Evolutionary conservation across 176 grass and related monocot genomes (phyloP).

Genomic region (Paspalum vaginatum): DNA sequence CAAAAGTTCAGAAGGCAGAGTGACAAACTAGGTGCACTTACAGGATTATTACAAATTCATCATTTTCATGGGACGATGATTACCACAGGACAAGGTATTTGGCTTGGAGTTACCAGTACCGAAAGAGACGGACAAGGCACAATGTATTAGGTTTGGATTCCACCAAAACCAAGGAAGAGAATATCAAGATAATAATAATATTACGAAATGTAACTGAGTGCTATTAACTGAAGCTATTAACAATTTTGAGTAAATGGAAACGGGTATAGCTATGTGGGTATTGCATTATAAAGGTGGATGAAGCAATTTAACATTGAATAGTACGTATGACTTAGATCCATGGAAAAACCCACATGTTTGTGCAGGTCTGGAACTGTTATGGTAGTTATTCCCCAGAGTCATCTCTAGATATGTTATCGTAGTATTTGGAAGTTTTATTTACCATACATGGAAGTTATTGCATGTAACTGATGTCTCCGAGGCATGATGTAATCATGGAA

Average conservation of each 20-base stretch:
- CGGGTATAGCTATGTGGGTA: neutral
- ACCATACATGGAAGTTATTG: neutral
- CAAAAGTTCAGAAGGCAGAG: neutral
- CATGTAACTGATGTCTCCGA: neutral
- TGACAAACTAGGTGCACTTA: neutral
- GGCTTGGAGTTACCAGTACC: neutral
- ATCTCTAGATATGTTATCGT: neutral
- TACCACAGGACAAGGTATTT: too few species aligned
- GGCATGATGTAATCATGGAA: neutral
- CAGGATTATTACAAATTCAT: neutral
- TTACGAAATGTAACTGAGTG: neutral
- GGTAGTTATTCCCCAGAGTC: neutral
- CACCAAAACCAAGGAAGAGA: neutral
- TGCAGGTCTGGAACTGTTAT: neutral
- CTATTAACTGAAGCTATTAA: neutral
- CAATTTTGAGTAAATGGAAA: neutral
- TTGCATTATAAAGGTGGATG: neutral
- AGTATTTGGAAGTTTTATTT: neutral
- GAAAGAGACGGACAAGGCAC: neutral
- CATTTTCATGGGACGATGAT: neutral
- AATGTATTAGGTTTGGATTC: neutral
- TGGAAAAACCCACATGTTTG: neutral
- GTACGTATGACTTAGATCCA: neutral
- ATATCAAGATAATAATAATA: neutral
- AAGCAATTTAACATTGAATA: neutral